Conservation (phyloP, 768 basidiomycete species). For the Russula olivacea region DNA sequence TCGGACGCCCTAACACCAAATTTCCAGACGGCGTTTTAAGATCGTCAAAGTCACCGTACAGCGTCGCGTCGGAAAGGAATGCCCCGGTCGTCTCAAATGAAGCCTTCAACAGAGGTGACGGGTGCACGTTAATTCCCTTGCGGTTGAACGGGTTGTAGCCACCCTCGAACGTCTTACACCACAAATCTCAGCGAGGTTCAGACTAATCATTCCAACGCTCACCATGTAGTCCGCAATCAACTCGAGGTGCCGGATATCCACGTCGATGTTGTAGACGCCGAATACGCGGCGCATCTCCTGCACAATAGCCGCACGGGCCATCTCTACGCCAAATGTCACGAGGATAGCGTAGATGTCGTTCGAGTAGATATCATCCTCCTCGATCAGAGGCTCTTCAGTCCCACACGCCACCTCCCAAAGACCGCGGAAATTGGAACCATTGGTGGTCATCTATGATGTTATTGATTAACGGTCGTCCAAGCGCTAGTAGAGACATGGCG, state of each 20-base stretch:
- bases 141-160: constrained; percentile 98
- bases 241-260: constrained; percentile 89
- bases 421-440: constrained; percentile 89
- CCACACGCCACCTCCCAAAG: constrained; percentile 69
- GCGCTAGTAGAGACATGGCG: constrained; percentile 6
- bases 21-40: constrained; percentile 84
- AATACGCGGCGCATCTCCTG: constrained; percentile 90
- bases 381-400: constrained; percentile 46
- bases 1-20: constrained; percentile 86
- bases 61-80: constrained; percentile 87
- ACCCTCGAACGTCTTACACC: constrained; percentile 90
- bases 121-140: constrained; percentile 85
- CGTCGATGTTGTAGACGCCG: constrained; percentile 91
- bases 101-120: constrained; percentile 95
- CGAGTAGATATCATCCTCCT: constrained; percentile 78
- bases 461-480: neutral
- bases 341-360: constrained; percentile 94
- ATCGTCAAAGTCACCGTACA: constrained; percentile 94
- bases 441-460: constrained; percentile 61
- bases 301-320: constrained; percentile 87
- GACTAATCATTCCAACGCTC: constrained; percentile 29
- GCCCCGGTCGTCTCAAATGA: constrained; percentile 94
- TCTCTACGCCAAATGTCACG: constrained; percentile 93
- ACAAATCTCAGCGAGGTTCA: constrained; percentile 4
- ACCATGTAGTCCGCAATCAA: constrained; percentile 99